Evolutionary conservation across 164 flowering plant genomes (phyloP).

Genomic region (Cinnamomum chago): DNA sequence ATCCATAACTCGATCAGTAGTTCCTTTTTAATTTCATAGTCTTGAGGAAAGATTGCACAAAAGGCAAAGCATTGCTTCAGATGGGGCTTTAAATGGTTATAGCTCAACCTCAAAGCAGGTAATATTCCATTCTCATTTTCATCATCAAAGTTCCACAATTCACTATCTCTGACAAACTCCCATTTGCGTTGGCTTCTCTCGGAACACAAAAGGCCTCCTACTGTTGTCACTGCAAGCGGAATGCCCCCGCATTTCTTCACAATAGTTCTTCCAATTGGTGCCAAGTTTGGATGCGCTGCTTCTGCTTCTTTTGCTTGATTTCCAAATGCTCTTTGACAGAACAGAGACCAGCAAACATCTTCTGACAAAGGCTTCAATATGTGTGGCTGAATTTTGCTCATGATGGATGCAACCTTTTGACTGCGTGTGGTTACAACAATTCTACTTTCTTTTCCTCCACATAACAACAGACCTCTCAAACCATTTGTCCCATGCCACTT

Average conservation of each 20-base stretch:
- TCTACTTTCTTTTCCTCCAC: slow-evolving; percentile 2
- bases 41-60: slow-evolving; percentile 11
- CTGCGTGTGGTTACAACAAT: slow-evolving; percentile 8
- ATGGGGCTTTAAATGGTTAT: not conserved
- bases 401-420: not conserved
- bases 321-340: slow-evolving; percentile 9
- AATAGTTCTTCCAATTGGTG: not conserved
- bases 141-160: not conserved
- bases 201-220: not conserved
- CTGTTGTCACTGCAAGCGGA: slow-evolving; percentile 5
- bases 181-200: not conserved
- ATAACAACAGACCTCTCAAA: not conserved
- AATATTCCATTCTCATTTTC: not conserved
- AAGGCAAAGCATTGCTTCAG: slow-evolving; percentile 6
- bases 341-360: slow-evolving; percentile 3
- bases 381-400: not conserved
- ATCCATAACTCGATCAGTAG: slow-evolving; percentile 3
- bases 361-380: not conserved
- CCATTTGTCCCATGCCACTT: slow-evolving; percentile 3
- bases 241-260: slow-evolving; percentile 7
- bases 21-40: not conserved
- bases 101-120: slow-evolving; percentile 6
- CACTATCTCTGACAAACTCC: not conserved
- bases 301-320: not conserved
- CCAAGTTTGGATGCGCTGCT: not conserved